These are phyloP conservation scores for Clonostachys sp. DNA, from an alignment of 2,329 filamentous ascomycete genomes.

Conservation along the genomic window DNA sequence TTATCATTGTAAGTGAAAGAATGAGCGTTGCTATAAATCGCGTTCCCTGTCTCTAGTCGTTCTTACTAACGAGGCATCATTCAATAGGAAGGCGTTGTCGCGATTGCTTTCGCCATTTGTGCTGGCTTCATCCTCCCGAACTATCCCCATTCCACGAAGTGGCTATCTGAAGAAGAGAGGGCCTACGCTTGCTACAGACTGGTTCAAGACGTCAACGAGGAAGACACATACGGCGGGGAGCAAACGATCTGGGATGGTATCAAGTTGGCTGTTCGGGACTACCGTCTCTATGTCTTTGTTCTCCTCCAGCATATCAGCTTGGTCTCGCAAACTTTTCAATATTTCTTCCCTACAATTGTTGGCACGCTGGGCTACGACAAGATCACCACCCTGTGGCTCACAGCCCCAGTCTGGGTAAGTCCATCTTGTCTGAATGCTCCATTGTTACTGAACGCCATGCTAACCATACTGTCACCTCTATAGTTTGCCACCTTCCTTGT, in stretches of 20 bases:
- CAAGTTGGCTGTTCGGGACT: constrained; percentile 40
- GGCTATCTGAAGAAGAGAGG: constrained; percentile 44
- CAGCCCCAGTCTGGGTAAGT: constrained; percentile 49
- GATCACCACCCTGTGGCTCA: constrained; percentile 51
- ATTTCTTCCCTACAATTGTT: constrained; percentile 63
- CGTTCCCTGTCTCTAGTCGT: too few species aligned
- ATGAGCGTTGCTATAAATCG: too few species aligned
- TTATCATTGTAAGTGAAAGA: constrained; percentile 41
- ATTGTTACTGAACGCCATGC: too few species aligned
- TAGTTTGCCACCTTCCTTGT: constrained; percentile 45
- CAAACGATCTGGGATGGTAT: constrained; percentile 37
- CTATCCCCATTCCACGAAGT: constrained; percentile 46
- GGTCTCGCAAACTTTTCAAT: constrained; percentile 53
- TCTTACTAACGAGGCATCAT: too few species aligned
- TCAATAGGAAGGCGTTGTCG: constrained; percentile 28
- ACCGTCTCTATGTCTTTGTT: constrained; percentile 47
- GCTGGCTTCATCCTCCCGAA: constrained; percentile 39
- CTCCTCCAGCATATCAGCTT: constrained; percentile 47
- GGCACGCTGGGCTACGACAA: constrained; percentile 51
- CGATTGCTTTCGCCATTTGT: constrained; percentile 26
- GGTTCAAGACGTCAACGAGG: constrained; percentile 39
- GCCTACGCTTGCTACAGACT: constrained; percentile 48
- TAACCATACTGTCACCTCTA: constrained; percentile 7
- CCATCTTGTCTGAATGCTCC: too few species aligned
- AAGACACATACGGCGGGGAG: constrained; percentile 26